Evolutionary conservation across 1,284 basidiomycete species (phyloP).

Genomic region (Exsudoporus floridanus): DNA sequence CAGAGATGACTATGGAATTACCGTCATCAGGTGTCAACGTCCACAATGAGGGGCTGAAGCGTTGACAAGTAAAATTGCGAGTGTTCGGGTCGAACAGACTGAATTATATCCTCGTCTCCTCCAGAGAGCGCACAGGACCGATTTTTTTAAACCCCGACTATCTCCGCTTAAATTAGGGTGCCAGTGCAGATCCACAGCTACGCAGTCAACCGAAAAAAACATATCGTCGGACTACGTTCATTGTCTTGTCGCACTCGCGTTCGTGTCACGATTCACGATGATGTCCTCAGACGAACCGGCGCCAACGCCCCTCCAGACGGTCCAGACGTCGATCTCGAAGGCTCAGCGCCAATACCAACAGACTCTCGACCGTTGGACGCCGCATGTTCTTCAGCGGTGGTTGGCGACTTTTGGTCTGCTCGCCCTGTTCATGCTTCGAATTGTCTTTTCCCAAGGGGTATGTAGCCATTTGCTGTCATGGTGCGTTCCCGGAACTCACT

Average conservation of each 20-base stretch:
- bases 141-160: slow-evolving; percentile 5
- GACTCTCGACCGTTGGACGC: slow-evolving; percentile 87
- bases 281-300: slow-evolving; percentile 37
- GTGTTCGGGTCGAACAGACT: not conserved
- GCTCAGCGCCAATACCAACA: slow-evolving; percentile 76
- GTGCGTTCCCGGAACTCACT: slow-evolving; percentile 17
- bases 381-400: slow-evolving; percentile 89
- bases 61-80: not conserved
- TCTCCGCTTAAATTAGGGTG: slow-evolving; percentile 20
- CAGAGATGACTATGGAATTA: not conserved
- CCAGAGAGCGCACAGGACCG: no score
- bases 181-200: not conserved
- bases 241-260: not conserved
- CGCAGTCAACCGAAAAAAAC: slow-evolving; percentile 5
- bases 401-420: slow-evolving; percentile 74
- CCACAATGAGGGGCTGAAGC: not conserved
- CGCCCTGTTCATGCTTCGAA: slow-evolving; percentile 80
- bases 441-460: slow-evolving; percentile 88
- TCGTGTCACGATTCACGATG: slow-evolving; percentile 22
- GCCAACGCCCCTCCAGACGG: slow-evolving; percentile 29
- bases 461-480: slow-evolving; percentile 38
- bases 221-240: not conserved
- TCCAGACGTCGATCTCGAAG: slow-evolving; percentile 32
- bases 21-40: not conserved
- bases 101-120: no score